Evolutionary conservation across 1,284 basidiomycete species (phyloP), one percentile per base, ranked within the genome.

Genomic region (Apiotrichum brassicae): DNA sequence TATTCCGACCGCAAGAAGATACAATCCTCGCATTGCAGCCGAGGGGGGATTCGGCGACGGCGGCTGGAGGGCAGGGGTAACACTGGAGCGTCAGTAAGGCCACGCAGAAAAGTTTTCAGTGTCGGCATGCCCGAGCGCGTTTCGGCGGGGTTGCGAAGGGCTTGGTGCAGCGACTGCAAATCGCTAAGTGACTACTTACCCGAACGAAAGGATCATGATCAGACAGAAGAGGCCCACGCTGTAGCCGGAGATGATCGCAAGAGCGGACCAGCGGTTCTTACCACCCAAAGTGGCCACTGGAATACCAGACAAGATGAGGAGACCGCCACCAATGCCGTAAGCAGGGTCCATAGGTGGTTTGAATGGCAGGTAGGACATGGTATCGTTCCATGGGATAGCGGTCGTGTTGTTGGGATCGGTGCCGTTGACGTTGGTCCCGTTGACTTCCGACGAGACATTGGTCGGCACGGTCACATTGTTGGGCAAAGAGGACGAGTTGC

Each of bases 261-360:
- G 85, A 8, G 89, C 90, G n/a, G 88, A 86, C 89, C 90, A 91
- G 78, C 90, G 77, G 68, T 92, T 92, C 78, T 91, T 92, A 73
- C 91, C 87, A 19, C 93, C 93, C 72, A 87, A 83, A 61, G 90
- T 89, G 1, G 87, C 85, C 55, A 88, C 87, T 4, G 90, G 88
- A 14, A 93, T 76, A 49, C 93, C 93, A 7, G 87, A 88, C 43
- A 94, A 62, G 60, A 97, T 91, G 65, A 97, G 82, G 57, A 95
- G 72, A 7, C 81, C 87, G 43, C 93, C 93, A 7, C 93, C 79
- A 13, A 93, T 84, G 30, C 85, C 91, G 71, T 92, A 97, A 14
- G 84, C 89, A 14, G 87, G 86, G 64, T 93, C 88, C 43, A 97
- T 76, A 62, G 76, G 81, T 23, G 92, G 90, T 23, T 79, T 80